Conservation (phyloP, 2,329 filamentous ascomycete species). For the Diaporthe australafricana region DNA sequence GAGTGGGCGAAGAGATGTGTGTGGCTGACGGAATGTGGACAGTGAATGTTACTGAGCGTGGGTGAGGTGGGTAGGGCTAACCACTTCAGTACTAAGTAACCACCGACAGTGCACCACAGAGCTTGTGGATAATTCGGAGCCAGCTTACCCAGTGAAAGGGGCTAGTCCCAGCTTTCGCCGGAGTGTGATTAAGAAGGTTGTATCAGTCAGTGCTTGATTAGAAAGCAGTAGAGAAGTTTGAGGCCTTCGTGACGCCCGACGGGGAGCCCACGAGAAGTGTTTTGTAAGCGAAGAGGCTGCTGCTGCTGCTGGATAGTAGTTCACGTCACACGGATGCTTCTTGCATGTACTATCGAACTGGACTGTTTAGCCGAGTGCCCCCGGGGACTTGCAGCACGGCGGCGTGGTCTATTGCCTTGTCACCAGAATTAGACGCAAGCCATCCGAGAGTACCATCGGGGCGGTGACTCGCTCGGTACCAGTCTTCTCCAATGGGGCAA, state of each 20-base stretch:
- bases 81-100: neutral
- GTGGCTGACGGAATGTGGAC: too few relatives aligned
- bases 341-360: conserved; percentile 9
- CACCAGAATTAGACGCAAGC: neutral
- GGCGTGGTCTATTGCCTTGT: conserved; percentile 23
- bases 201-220: neutral
- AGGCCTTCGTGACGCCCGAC: neutral
- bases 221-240: neutral
- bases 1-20: too few relatives aligned
- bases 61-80: too few relatives aligned
- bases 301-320: neutral
- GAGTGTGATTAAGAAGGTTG: neutral
- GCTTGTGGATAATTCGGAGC: neutral
- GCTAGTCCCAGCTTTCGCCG: neutral
- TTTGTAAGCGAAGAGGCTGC: neutral
- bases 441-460: neutral
- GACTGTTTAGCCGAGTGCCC: conserved; percentile 14
- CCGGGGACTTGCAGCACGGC: conserved; percentile 7
- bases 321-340: neutral
- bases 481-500: neutral
- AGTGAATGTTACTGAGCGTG: too few relatives aligned
- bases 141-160: neutral
- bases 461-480: neutral
- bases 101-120: neutral
- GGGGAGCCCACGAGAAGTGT: neutral